A percentile compares a stretch with the other conserved stretches of the same genome.
These are phyloP conservation scores for Trypethelium eluteriae DNA, from an alignment of 495 filamentous ascomycete species.

Conservation along the genomic window DNA sequence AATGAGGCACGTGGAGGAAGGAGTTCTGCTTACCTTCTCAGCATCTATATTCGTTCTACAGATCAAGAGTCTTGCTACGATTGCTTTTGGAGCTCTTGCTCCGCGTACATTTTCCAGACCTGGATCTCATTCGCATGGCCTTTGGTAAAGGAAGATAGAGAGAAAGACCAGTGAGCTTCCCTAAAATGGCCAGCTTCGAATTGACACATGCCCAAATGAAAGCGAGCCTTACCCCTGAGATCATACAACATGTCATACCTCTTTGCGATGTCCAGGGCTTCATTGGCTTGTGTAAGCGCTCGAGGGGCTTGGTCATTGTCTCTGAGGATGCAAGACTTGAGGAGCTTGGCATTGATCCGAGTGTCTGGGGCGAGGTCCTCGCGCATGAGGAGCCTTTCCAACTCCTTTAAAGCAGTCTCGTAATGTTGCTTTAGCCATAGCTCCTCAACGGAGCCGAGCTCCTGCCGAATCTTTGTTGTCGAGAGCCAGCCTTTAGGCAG, in stretches of 20 bases:
- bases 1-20: too few species aligned
- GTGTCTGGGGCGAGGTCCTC: not conserved
- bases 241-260: not conserved
- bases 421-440: constrained; percentile 2
- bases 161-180: not conserved
- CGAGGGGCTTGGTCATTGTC: not conserved
- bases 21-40: not conserved
- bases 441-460: not conserved
- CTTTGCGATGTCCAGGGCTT: not conserved
- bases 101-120: not conserved
- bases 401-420: not conserved
- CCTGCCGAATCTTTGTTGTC: not conserved
- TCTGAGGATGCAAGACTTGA: constrained; percentile 1
- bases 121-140: not conserved
- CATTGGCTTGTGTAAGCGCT: constrained; percentile 7
- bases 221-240: not conserved
- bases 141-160: not conserved
- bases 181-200: not conserved
- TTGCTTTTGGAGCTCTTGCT: constrained; percentile 1
- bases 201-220: not conserved
- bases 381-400: not conserved
- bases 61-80: not conserved
- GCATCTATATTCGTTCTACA: not conserved
- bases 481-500: constrained; percentile 1
- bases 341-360: constrained; percentile 7